Evolutionary conservation across 2,329 filamentous ascomycete species (phyloP).

Genomic region (Fusarium sp.): DNA sequence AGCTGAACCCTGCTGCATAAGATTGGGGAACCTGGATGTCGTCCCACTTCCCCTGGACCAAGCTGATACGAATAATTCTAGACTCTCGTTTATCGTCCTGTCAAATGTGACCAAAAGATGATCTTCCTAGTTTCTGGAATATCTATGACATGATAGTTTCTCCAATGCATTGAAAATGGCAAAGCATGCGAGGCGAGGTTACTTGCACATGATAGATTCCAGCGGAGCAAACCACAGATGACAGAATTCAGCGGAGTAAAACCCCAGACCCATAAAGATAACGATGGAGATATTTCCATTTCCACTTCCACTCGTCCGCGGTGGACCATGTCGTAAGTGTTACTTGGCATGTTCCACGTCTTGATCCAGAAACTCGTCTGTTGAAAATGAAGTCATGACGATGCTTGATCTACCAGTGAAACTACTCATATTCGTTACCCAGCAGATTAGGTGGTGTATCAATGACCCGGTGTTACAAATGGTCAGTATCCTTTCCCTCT

Average conservation of each 20-base stretch:
- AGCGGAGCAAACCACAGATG: not conserved
- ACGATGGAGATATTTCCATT: not conserved
- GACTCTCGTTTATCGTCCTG: not conserved
- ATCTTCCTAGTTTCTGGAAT: not conserved
- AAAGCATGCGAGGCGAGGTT: not conserved
- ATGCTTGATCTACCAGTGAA: not conserved
- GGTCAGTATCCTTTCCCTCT: not conserved
- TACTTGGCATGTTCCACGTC: not conserved
- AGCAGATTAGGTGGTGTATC: not conserved
- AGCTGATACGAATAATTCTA: not conserved
- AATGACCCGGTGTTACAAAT: not conserved
- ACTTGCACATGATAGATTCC: not conserved
- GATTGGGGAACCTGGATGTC: not conserved
- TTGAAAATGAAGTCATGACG: not conserved
- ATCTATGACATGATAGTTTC: not conserved
- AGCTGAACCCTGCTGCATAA: not conserved
- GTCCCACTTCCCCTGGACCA: not conserved
- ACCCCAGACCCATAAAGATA: not conserved
- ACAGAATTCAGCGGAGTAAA: not conserved
- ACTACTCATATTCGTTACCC: not conserved
- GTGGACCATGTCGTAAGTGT: not conserved
- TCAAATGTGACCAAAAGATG: not conserved
- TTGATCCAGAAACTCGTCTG: not conserved
- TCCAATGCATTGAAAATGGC: not conserved
- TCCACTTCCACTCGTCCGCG: not conserved